Evolutionary conservation across 2,329 filamentous ascomycete genomes (phyloP).

Genomic region (Fusarium caatingaense): DNA sequence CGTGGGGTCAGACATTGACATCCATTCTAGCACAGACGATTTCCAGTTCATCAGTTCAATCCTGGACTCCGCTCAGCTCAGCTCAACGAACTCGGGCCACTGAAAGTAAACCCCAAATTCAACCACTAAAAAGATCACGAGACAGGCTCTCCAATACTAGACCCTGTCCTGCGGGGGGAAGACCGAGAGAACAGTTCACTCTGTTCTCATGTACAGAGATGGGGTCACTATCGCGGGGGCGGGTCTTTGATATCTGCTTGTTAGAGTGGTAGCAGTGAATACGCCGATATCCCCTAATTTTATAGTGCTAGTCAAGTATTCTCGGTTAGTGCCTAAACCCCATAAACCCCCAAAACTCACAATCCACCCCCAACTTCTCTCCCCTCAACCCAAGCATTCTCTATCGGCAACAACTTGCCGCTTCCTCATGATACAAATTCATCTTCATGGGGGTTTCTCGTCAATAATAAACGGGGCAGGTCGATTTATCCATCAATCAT

Average conservation of each 20-base stretch:
- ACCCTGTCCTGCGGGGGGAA: constrained; percentile 6
- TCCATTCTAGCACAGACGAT: background rate
- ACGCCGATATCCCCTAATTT: background rate
- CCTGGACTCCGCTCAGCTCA: background rate
- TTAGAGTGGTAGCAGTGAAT: constrained; percentile 1
- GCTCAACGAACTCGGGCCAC: background rate
- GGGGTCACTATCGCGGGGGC: constrained; percentile 28
- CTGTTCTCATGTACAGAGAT: background rate
- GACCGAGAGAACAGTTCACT: background rate
- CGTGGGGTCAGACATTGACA: constrained; percentile 13
- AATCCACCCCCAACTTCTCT: constrained; percentile 33
- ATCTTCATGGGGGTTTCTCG: constrained; percentile 27
- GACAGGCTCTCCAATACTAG: constrained; percentile 7
- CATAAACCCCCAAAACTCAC: constrained; percentile 18
- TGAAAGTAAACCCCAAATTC: background rate
- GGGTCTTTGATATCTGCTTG: constrained; percentile 1
- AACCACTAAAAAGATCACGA: background rate
- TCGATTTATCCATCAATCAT: constrained; percentile 44
- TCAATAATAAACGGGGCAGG: constrained; percentile 17
- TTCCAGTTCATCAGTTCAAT: background rate
- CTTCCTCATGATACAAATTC: constrained; percentile 34
- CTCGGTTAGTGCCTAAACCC: background rate
- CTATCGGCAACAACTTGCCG: constrained; percentile 29
- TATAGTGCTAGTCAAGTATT: background rate
- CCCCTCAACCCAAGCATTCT: constrained; percentile 4